A percentile compares a stretch with the other conserved stretches of the same genome.
Conservation (phyloP, 345 rosid species). For the Populus alba region DNA sequence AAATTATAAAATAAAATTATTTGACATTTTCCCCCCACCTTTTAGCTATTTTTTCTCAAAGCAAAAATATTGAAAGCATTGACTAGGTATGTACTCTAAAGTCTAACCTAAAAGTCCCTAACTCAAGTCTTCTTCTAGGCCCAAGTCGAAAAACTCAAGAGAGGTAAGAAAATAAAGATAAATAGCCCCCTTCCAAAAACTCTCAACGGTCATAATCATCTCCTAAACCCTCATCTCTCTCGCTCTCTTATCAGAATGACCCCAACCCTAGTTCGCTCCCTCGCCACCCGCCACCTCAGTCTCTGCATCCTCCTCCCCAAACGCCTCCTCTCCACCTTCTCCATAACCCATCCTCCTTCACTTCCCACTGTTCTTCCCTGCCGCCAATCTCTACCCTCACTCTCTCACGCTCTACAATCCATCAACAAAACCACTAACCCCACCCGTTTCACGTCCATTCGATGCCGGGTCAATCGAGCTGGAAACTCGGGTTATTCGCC, state of each 20-base stretch:
- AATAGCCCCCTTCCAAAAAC: not conserved
- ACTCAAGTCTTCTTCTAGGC: not conserved
- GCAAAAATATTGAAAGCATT: too few species aligned
- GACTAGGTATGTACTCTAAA: not conserved
- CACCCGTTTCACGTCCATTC: conserved; percentile 48
- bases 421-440: conserved; percentile 7
- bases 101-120: not conserved
- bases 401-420: conserved; percentile 24
- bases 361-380: conserved; percentile 29
- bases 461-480: conserved; percentile 72
- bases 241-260: conserved; percentile 35
- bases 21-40: too few species aligned
- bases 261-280: conserved; percentile 47
- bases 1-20: too few species aligned
- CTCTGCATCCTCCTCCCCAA: conserved; percentile 29
- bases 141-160: not conserved
- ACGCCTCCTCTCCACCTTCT: conserved; percentile 38
- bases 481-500: conserved; percentile 80
- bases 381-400: conserved; percentile 43
- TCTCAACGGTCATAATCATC: not conserved
- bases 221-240: not conserved
- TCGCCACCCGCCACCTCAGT: conserved; percentile 46
- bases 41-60: too few species aligned
- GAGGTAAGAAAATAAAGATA: not conserved
- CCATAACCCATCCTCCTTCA: not conserved